Base-by-base conservation (phyloP, 129 eudicot species). In the Helianthus annuus region DNA sequence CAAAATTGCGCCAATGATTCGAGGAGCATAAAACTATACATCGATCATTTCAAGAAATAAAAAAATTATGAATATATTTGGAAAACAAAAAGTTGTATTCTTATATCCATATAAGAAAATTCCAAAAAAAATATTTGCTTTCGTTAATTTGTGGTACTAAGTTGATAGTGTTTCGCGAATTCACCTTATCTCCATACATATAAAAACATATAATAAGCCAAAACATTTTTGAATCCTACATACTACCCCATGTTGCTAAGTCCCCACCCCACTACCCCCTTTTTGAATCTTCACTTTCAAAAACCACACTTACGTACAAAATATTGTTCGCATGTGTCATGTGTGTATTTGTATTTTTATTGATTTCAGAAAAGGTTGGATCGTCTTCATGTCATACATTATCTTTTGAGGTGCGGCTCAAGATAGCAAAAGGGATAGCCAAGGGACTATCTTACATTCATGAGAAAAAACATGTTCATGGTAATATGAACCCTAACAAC, bases 401-500 rank as follows among this genome's bases (percentile, higher is more conserved):
- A 73, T 72, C 98, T 4, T 83, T 85, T 40, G 79, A 81, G 42
- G 71, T 82, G 45, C 89, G 98, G 55, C 81, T 93, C 74, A 83
- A 82, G 85, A 85, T 93, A 74, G 97, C 96, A 17, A 87, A 74
- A 84, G 98, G 98, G 62, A 75, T 93, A 1, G 98, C 98, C 34
- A 84, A 81, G 58, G 98, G 97, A 8, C 78, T 93, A 76, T 60
- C 77, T 13, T 85, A 87, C 79, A 76, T 93, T 64, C 98, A 93
- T 53, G 97, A 85, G 15, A 90, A 93, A 85, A 93, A 88, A 78
- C 89, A 79, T 6, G 93, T 90, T 39, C 98, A 93, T 55, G 96
- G 95, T 53, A 93, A 93, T 53, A 85, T 93, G 55, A 93, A 90
- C 54, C 98, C 97, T 17, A 90, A 85, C 85, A 93, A 93, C 89